A percentile compares a stretch with the other conserved stretches of the same genome.
Conservation (phyloP, 495 filamentous ascomycete genomes). For the Talaromyces borbonicus region DNA sequence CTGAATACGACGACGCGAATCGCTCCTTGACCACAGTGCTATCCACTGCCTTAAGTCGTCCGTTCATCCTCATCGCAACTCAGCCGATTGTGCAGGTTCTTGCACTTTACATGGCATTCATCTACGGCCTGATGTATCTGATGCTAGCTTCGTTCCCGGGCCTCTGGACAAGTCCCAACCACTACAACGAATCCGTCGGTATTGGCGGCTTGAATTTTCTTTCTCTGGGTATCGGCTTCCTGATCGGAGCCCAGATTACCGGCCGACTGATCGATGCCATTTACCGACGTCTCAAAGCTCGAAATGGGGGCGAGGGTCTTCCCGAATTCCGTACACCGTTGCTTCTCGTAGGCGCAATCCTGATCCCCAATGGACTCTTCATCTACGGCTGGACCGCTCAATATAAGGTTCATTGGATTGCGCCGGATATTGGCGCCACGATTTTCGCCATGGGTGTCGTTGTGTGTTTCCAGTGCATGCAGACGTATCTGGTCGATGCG, state of each 20-base stretch:
- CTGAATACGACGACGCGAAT: constrained; percentile 49
- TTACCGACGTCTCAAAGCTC: constrained; percentile 51
- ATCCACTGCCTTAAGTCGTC: constrained; percentile 37
- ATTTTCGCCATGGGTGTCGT: constrained; percentile 53
- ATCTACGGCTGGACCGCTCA: constrained; percentile 66
- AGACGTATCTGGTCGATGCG: constrained; percentile 69
- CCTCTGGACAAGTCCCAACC: constrained; percentile 43
- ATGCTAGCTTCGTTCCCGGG: constrained; percentile 57
- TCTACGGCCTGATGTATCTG: constrained; percentile 67
- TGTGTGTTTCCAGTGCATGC: constrained; percentile 57
- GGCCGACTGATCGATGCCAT: constrained; percentile 56
- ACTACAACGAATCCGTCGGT: constrained; percentile 51
- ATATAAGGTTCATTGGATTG: constrained; percentile 55
- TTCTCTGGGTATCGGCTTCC: constrained; percentile 60
- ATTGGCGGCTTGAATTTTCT: constrained; percentile 63
- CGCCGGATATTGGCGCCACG: constrained; percentile 57
- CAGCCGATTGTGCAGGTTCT: constrained; percentile 52
- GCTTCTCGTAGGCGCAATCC: constrained; percentile 45
- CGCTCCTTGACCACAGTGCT: constrained; percentile 34
- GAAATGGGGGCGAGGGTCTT: constrained; percentile 43
- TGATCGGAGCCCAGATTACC: constrained; percentile 51
- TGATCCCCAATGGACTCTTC: constrained; percentile 56
- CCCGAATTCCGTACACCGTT: constrained; percentile 65
- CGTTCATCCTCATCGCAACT: constrained; percentile 48
- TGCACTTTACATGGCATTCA: constrained; percentile 54